phyloP scores from a whole-genome alignment of 2,329 filamentous ascomycete species.

The Pseudopyricularia javanii region DNA sequence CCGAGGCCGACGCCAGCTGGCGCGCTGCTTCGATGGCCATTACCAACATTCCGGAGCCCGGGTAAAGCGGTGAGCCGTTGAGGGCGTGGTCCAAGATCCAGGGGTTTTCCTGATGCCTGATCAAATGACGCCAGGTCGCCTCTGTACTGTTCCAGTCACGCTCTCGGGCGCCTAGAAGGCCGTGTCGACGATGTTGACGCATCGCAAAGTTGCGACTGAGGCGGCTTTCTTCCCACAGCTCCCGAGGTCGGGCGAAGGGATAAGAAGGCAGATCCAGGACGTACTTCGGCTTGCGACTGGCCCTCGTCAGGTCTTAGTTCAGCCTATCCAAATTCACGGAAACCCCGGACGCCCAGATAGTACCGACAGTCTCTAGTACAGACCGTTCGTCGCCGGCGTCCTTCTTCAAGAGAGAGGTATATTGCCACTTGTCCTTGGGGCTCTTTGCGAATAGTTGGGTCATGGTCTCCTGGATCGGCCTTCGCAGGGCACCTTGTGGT shows the following conservation, averaged over 20 bases:
- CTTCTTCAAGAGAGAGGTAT: slow-evolving; percentile 9
- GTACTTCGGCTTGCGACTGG: slow-evolving; percentile 3
- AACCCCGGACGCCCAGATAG: slow-evolving; percentile 5
- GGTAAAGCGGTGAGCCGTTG: slow-evolving; percentile 9
- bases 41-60: slow-evolving; percentile 1
- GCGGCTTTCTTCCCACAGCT: slow-evolving; percentile 5
- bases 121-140: slow-evolving; percentile 8
- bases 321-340: background rate
- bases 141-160: slow-evolving; percentile 2
- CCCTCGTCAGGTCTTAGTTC: slow-evolving; percentile 2
- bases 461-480: background rate
- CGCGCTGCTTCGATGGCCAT: slow-evolving; percentile 3
- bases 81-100: slow-evolving; percentile 16
- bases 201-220: background rate
- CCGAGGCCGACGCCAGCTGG: slow-evolving; percentile 14
- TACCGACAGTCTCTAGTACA: slow-evolving; percentile 7
- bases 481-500: slow-evolving; percentile 11
- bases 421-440: background rate
- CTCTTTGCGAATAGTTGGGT: background rate
- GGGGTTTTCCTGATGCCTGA: slow-evolving; percentile 17
- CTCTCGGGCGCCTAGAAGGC: background rate
- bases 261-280: slow-evolving; percentile 31
- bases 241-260: slow-evolving; percentile 27
- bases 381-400: slow-evolving; percentile 6
- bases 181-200: background rate